phyloP scores from a whole-genome alignment of 768 basidiomycete genomes.

The Boletus edulis region DNA sequence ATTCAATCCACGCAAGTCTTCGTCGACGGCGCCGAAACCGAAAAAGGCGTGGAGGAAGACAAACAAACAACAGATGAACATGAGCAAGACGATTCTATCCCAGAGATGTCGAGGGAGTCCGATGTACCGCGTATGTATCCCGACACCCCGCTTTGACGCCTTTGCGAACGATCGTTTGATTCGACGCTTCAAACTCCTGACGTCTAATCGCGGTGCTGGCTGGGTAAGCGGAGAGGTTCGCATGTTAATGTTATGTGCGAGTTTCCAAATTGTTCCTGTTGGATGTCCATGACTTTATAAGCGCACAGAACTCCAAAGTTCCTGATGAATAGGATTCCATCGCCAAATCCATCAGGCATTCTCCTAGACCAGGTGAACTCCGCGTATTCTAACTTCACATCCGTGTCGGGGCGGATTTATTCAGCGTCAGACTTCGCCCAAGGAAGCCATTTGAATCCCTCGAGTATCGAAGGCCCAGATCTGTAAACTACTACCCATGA shows the following conservation, averaged over 20 bases:
- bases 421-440: too few relatives aligned
- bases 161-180: background rate
- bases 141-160: background rate
- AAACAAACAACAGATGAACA: constrained; percentile 25
- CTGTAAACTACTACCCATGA: too few relatives aligned
- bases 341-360: too few relatives aligned
- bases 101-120: constrained; percentile 12
- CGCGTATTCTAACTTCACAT: too few relatives aligned
- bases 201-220: background rate
- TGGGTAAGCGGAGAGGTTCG: background rate
- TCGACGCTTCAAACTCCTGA: background rate
- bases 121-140: background rate
- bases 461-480: too few relatives aligned
- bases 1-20: background rate
- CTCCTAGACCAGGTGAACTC: too few relatives aligned
- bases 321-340: constrained; percentile 3
- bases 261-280: background rate
- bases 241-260: constrained; percentile 14
- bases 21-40: constrained; percentile 16
- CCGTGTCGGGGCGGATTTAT: too few relatives aligned
- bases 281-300: background rate
- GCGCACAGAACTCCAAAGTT: background rate
- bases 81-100: constrained; percentile 22
- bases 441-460: too few relatives aligned
- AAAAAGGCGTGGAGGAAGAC: constrained; percentile 26